These are phyloP conservation scores for Acorus gramineus DNA, from an alignment of 106 monocot genomes.

Conservation along the genomic window DNA sequence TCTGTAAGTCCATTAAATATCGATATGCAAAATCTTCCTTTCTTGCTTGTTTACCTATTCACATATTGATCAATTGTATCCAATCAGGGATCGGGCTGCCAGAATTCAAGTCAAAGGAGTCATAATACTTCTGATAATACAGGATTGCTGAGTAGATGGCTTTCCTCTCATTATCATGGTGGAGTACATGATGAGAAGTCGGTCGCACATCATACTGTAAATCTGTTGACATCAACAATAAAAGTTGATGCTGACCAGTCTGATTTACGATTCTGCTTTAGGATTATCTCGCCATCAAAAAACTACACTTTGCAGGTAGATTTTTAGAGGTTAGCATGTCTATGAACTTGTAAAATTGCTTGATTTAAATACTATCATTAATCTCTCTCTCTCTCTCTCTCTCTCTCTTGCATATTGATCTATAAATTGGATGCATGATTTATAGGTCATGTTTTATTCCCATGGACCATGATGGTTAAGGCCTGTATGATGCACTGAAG, in stretches of 20 bases:
- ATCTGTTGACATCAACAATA: constrained; percentile 94
- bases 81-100: constrained; percentile 42
- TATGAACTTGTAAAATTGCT: no score
- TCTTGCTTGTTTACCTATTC: background rate
- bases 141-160: constrained; percentile 87
- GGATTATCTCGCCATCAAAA: constrained; percentile 96
- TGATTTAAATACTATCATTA: background rate
- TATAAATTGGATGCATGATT: no score
- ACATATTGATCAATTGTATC: background rate
- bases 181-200: constrained; percentile 97
- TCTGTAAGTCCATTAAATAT: constrained; percentile 47
- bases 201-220: constrained; percentile 94
- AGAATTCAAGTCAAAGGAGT: constrained; percentile 51
- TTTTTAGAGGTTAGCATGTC: background rate
- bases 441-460: no score
- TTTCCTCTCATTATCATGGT: constrained; percentile 94
- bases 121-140: constrained; percentile 73
- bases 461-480: no score
- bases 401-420: constrained; percentile 6
- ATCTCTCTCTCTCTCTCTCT: background rate
- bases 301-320: constrained; percentile 93
- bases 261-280: constrained; percentile 96
- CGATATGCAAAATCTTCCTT: background rate
- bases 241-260: constrained; percentile 99
- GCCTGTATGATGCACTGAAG: no score